Percentiles rank a stretch among this genome's conserved stretches.
phyloP scores from a whole-genome alignment of 768 basidiomycete species.

The Gelatoporia subvermispora region DNA sequence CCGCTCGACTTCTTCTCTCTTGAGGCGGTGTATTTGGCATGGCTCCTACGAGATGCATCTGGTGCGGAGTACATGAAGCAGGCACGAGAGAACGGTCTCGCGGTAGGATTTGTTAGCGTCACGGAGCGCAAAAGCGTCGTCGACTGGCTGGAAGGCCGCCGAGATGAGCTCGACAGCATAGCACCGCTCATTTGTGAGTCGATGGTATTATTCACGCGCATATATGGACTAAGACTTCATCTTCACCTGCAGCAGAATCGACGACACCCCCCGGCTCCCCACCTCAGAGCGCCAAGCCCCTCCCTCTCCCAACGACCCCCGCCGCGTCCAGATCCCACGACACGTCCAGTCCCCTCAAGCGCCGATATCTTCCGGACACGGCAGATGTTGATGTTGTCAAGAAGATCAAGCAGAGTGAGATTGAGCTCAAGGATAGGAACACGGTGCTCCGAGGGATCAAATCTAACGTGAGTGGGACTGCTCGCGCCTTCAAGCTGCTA shows the following conservation, averaged over 20 bases:
- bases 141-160: constrained; percentile 75
- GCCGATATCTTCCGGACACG: constrained; percentile 72
- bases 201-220: neutral
- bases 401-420: constrained; percentile 68
- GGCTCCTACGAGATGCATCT: constrained; percentile 65
- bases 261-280: constrained; percentile 62
- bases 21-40: constrained; percentile 82
- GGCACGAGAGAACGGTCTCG: constrained; percentile 67
- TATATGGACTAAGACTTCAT: neutral
- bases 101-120: constrained; percentile 75
- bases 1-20: constrained; percentile 69
- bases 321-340: constrained; percentile 22
- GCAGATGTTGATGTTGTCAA: constrained; percentile 84
- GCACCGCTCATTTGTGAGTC: constrained; percentile 41
- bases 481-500: neutral
- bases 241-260: constrained; percentile 35
- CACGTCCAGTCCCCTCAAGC: constrained; percentile 49
- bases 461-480: constrained; percentile 57
- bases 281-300: constrained; percentile 20
- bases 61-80: constrained; percentile 89
- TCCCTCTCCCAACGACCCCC: constrained; percentile 12
- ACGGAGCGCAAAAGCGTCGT: constrained; percentile 84
- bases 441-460: constrained; percentile 81
- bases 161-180: constrained; percentile 45
- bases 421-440: constrained; percentile 80